A percentile compares a stretch with the other conserved stretches of the same genome.
These are phyloP conservation scores for Alternaria panax DNA, from an alignment of 2,329 filamentous ascomycete species.

Conservation along the genomic window DNA sequence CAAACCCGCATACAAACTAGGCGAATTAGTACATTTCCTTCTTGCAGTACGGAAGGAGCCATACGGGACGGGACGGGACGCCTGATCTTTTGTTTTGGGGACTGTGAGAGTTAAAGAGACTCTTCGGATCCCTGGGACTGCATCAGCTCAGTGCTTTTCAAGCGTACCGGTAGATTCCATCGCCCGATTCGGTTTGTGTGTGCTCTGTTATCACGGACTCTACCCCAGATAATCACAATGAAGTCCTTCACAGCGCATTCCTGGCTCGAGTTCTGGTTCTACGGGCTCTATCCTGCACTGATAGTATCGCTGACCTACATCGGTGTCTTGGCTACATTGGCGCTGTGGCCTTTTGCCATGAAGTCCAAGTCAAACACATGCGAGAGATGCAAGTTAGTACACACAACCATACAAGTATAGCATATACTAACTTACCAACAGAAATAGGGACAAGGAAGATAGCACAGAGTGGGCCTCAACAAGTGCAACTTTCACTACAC, in stretches of 20 bases:
- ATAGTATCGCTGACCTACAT: neutral
- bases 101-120: neutral
- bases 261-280: constrained; percentile 5
- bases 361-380: neutral
- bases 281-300: neutral
- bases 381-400: neutral
- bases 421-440: neutral
- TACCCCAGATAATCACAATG: neutral
- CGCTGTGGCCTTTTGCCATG: neutral
- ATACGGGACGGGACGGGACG: neutral
- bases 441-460: neutral
- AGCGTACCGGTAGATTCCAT: neutral
- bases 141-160: neutral
- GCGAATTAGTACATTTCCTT: neutral
- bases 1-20: neutral
- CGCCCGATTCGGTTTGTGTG: neutral
- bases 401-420: rapidly evolving
- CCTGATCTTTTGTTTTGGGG: neutral
- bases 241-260: neutral
- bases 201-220: neutral
- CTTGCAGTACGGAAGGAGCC: neutral
- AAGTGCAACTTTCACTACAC: neutral
- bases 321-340: neutral
- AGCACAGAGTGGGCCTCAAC: neutral
- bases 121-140: neutral